phyloP scores from a whole-genome alignment of 441 rosid species.

The Croton laevigatus region DNA sequence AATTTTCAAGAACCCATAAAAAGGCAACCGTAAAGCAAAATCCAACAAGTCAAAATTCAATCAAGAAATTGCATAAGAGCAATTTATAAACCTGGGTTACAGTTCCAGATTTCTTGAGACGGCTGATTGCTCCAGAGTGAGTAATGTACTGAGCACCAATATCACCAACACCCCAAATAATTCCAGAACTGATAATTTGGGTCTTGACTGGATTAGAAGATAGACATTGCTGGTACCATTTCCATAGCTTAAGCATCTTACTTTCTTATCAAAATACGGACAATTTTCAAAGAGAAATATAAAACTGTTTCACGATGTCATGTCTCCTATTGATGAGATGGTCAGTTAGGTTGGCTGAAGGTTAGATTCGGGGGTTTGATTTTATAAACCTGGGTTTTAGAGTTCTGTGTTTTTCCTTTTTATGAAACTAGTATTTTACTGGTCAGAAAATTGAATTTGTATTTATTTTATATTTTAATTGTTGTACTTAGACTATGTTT shows the following conservation, averaged over 20 bases:
- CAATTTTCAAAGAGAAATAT: not conserved
- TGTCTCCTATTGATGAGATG: conserved; percentile 15
- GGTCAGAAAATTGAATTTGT: not conserved
- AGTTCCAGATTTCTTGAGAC: conserved; percentile 39
- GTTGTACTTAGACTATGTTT: too few species aligned
- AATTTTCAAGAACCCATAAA: not conserved
- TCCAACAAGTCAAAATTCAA: not conserved
- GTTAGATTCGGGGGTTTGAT: not conserved
- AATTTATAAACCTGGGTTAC: not conserved
- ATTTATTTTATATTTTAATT: not conserved
- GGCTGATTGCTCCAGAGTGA: conserved; percentile 61
- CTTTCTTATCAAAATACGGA: conserved; percentile 4
- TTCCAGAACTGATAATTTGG: conserved; percentile 84
- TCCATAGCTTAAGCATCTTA: conserved; percentile 72
- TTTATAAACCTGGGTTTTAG: not conserved
- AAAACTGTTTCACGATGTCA: conserved; percentile 9
- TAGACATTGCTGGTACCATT: conserved; percentile 80
- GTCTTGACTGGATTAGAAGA: conserved; percentile 76
- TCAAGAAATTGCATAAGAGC: not conserved
- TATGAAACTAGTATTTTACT: too few species aligned
- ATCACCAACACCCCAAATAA: conserved; percentile 91
- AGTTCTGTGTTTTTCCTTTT: not conserved
- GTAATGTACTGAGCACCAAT: conserved; percentile 90
- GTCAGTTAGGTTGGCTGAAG: conserved; percentile 14
- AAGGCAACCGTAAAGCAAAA: not conserved